phyloP scores from a whole-genome alignment of 1,139 yeast genomes.

The Blastobotrys aristatus region DNA sequence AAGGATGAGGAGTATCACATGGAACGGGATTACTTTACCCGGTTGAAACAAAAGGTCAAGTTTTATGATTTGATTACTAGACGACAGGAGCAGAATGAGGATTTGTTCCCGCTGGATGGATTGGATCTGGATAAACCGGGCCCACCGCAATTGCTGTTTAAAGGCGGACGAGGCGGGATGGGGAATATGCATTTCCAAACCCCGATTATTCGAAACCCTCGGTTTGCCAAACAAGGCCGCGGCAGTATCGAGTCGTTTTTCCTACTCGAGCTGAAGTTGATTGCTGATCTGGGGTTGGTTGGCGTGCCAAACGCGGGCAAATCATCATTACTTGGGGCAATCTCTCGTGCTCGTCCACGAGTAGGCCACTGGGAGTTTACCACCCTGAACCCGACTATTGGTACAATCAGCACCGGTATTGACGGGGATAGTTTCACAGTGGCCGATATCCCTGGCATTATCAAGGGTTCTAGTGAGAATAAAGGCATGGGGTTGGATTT shows the following conservation, averaged over 20 bases:
- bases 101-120: constrained; percentile 74
- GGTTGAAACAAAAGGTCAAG: constrained; percentile 56
- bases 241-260: constrained; percentile 61
- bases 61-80: constrained; percentile 59
- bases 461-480: constrained; percentile 73
- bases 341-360: constrained; percentile 82
- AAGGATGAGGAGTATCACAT: constrained; percentile 68
- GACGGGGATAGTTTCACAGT: constrained; percentile 75
- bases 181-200: constrained; percentile 96
- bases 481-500: constrained; percentile 94
- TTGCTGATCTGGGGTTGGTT: constrained; percentile 90
- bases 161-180: constrained; percentile 91
- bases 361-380: constrained; percentile 98
- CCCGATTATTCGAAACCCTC: constrained; percentile 76
- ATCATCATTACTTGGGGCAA: constrained; percentile 81
- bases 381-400: constrained; percentile 85
- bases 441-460: constrained; percentile 96
- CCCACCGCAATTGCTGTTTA: constrained; percentile 61
- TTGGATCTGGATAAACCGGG: constrained; percentile 67
- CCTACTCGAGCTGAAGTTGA: constrained; percentile 72
- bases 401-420: constrained; percentile 68
- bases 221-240: constrained; percentile 80
- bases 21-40: constrained; percentile 57
- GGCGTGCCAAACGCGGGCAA: constrained; percentile 98
- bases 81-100: constrained; percentile 56